Evolutionary conservation across 1,284 basidiomycete species (phyloP).

Genomic region (Cutaneotrichosporon sp.): DNA sequence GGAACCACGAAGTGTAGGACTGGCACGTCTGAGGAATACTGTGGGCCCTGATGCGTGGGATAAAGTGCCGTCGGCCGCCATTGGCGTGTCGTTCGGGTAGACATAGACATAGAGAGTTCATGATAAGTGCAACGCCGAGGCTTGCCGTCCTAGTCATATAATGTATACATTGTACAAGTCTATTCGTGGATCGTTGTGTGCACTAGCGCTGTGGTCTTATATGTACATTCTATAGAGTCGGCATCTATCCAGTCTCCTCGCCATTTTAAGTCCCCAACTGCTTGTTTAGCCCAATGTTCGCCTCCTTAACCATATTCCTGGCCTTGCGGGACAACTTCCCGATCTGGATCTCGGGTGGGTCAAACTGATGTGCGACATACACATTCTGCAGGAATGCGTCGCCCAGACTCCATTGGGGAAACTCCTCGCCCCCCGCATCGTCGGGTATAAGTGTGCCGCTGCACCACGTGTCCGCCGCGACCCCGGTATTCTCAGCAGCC

Average conservation of each 20-base stretch:
- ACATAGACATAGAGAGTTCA: not conserved
- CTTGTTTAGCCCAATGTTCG: not conserved
- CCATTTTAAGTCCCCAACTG: too few species aligned
- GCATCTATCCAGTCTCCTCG: too few species aligned
- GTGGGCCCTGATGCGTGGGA: conserved; percentile 4
- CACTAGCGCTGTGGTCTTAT: too few species aligned
- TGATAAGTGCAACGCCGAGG: too few species aligned
- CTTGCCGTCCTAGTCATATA: too few species aligned
- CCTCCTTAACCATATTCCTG: not conserved
- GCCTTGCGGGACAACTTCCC: not conserved
- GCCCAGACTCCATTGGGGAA: conserved; percentile 72
- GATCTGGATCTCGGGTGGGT: conserved; percentile 29
- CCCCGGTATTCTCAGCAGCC: not conserved
- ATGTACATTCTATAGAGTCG: too few species aligned
- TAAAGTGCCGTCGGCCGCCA: not conserved
- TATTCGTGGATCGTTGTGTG: too few species aligned
- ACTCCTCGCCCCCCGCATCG: not conserved
- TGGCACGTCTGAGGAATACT: conserved; percentile 33
- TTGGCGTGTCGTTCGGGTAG: not conserved
- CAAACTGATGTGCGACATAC: conserved; percentile 50
- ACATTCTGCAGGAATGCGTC: conserved; percentile 82
- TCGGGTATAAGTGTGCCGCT: not conserved
- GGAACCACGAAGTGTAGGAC: conserved; percentile 50
- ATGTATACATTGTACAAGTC: too few species aligned
- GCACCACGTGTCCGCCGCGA: not conserved